phyloP scores from a whole-genome alignment of 768 basidiomycete genomes.

The Trametes villosa region DNA sequence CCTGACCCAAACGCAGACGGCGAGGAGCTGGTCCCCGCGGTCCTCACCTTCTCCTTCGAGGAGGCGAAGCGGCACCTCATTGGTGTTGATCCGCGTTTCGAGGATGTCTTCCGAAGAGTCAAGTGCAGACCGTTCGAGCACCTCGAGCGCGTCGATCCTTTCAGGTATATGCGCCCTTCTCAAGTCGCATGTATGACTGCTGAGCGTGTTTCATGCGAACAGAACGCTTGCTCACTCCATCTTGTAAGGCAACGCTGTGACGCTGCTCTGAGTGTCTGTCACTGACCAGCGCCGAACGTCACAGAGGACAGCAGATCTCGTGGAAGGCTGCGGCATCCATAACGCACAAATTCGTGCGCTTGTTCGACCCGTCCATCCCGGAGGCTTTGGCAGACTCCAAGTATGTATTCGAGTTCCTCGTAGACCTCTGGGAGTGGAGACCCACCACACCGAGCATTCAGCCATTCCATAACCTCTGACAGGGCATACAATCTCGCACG shows the following conservation, averaged over 20 bases:
- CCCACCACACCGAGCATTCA: too few relatives aligned
- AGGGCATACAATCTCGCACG: too few relatives aligned
- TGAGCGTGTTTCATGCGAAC: not conserved
- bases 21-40: conserved; percentile 60
- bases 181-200: not conserved
- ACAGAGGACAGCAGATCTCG: conserved; percentile 79
- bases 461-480: too few relatives aligned
- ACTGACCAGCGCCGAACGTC: not conserved
- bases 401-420: too few relatives aligned
- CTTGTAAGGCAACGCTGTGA: conserved; percentile 45
- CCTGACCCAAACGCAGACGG: conserved; percentile 6
- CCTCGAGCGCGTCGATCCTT: conserved; percentile 80
- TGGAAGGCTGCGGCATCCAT: conserved; percentile 88
- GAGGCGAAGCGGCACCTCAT: conserved; percentile 77
- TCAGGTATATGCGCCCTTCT: conserved; percentile 52
- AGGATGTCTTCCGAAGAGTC: conserved; percentile 63
- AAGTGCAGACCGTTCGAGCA: conserved; percentile 79
- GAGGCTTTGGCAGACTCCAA: conserved; percentile 57
- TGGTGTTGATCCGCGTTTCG: conserved; percentile 69
- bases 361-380: conserved; percentile 76
- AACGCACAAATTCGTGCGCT: conserved; percentile 73
- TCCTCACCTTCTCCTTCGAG: conserved; percentile 76
- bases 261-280: conserved; percentile 4
- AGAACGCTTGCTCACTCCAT: conserved; percentile 77
- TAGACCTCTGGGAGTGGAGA: too few relatives aligned